These are phyloP conservation scores for Cystoderma amianthinum DNA, from an alignment of 768 basidiomycete genomes.

Conservation along the genomic window DNA sequence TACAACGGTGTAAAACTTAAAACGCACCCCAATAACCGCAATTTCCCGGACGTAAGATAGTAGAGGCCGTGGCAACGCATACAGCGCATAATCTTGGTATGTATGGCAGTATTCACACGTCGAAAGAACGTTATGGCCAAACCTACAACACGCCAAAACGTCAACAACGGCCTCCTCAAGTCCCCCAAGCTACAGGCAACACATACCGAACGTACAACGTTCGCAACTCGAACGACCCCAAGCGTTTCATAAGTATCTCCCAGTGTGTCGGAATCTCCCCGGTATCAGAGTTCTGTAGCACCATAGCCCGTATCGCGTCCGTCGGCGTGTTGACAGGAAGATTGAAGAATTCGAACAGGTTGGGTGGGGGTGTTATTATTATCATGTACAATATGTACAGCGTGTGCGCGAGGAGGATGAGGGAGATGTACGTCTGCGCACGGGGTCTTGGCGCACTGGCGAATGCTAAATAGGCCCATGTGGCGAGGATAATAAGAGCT, in stretches of 20 bases:
- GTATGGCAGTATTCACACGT: conserved; percentile 63
- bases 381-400: conserved; percentile 38
- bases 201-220: conserved; percentile 52
- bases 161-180: no score
- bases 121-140: conserved; percentile 60
- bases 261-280: conserved; percentile 38
- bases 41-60: conserved; percentile 56
- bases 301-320: conserved; percentile 39
- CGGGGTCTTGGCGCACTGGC: neutral
- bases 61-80: conserved; percentile 44
- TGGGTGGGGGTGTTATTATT: no score
- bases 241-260: conserved; percentile 44
- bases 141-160: no score
- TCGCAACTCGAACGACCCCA: conserved; percentile 53
- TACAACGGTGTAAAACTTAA: neutral
- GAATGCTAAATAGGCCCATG: conserved; percentile 7
- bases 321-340: conserved; percentile 49
- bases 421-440: conserved; percentile 13
- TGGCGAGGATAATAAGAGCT: neutral
- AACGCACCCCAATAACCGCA: conserved; percentile 40
- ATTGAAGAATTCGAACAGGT: conserved; percentile 51
- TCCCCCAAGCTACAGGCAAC: neutral
- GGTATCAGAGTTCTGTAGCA: conserved; percentile 33
- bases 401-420: conserved; percentile 42
- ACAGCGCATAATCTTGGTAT: conserved; percentile 52